Base-by-base conservation (phyloP, 768 basidiomycete genomes). In the Cystofilobasidium ferigula region DNA sequence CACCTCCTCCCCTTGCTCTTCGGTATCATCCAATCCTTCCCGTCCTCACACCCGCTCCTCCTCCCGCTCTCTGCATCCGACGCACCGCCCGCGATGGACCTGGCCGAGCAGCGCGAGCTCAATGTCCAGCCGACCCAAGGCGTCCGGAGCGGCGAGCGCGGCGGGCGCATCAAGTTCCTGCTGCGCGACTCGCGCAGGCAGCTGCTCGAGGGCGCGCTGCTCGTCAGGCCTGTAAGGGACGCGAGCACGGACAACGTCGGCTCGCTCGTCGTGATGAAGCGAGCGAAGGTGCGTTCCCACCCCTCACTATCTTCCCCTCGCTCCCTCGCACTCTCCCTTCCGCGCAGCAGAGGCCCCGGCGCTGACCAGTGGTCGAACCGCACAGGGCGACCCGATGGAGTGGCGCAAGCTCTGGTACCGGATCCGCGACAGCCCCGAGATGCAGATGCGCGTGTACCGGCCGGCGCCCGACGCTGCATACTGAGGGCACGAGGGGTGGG, bases 151-250 rank as follows among this genome's bases (percentile, higher is more conserved):
- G 30, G 36, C 22, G 64, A 66, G 45, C 30, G 57, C 4, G 66
- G 61, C 13, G 66, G 66, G 3, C 51, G 54, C 42, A 68, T 68
- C 66, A 68, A 68, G 61, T 68, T 68, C 45, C 0, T 47, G 28
- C 22, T 63, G 45, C 26, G 38, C 28, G 66, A 68, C 28, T 36
- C 61, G 53, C 56, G 66, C 32, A 62, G 62, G 35, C 66, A 68
- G 54, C 16, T 47, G 53, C 34, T 68, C 38, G 54, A 68, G 36
- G 66, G 66, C 10, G 38, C 61, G 53, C 38, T 68, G 54, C 24
- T 62, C 8, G 56, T 68, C 42, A 14, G 24, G 26, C 45, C 56
- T 6, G 42, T 48, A 2, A 0, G 30, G 4, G 56, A 38, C 16
- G 12, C 22, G 26, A 26, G 40, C 5, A 22, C 54, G 28, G 48